Base-by-base conservation (phyloP, 2,329 filamentous ascomycete species). In the Diaporthe destruens region DNA sequence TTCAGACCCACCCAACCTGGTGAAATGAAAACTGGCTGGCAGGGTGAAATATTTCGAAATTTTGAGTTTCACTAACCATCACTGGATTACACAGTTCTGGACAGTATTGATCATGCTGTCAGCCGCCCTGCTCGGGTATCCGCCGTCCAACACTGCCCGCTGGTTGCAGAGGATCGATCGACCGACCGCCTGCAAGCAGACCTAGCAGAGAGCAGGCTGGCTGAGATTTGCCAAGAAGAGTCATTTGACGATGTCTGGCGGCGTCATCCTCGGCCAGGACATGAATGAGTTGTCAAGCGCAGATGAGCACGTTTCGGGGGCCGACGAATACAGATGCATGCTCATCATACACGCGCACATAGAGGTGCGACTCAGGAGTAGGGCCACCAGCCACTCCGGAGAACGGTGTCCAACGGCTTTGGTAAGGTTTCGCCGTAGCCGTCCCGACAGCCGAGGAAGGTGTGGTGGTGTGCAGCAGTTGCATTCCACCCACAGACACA, bases 221-320 rank as follows among this genome's bases (percentile, higher is more conserved):
- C 14, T 8, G 44, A 53, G 61, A 25, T 39, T 39, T 29, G 32
- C 29, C 61, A 51, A 36, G 32, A 12, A 65, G 61, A 65, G 61
- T 44, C 61, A 65, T 51, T 36, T n/a, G 16, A 18, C 29, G 14
- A 6, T 25, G 16, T 29, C 61, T 20, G 49, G 34, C 29, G 61
- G 51, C 61, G 61, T 65, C 61, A 65, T 65, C 2, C 7, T 51
- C 42, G 44, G 44, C 51, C 25, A 51, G 42, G 59, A 34, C 44
- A 65, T 51, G 42, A 51, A 49, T 51, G 61, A 29, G 25, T 29
- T 20, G 23, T 66, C 47, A 66, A 66, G 53, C 61, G 32, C 14
- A 53, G 29, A 23, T 66, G 61, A 66, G 65, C 65, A 68, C 47
- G 65, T 68, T 68, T 68, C 65, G 61, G 61, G 32, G 42, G 47